These are phyloP conservation scores for Solanum ahanhuiri DNA, from an alignment of 257 asterid genomes.

Conservation along the genomic window DNA sequence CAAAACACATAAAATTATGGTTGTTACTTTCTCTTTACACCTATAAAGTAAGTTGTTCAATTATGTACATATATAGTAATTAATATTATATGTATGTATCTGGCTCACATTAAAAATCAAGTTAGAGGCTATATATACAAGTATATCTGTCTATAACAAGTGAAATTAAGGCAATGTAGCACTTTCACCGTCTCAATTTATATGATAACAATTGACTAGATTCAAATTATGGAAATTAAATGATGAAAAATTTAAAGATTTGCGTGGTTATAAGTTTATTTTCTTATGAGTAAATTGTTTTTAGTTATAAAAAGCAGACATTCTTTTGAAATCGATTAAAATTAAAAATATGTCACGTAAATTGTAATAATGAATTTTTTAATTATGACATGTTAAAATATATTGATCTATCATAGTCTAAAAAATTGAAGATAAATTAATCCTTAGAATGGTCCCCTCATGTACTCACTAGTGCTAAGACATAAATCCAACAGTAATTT, in stretches of 20 bases:
- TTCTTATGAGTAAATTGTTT: not conserved
- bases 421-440: not conserved
- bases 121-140: not conserved
- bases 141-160: not conserved
- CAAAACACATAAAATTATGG: not conserved
- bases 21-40: not conserved
- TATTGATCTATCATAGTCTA: not conserved
- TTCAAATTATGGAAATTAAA: not conserved
- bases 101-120: not conserved
- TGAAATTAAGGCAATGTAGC: not conserved
- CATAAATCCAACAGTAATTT: not conserved
- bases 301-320: not conserved
- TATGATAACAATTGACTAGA: not conserved
- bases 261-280: no score
- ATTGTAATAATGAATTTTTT: rapidly evolving
- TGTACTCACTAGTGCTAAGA: not conserved
- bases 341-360: not conserved
- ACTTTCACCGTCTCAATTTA: not conserved
- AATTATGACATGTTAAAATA: not conserved
- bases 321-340: not conserved
- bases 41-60: not conserved
- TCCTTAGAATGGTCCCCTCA: not conserved
- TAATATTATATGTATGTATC: not conserved
- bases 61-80: not conserved
- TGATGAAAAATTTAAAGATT: no score